A percentile compares a stretch with the other conserved stretches of the same genome.
phyloP scores from a whole-genome alignment of 805 yeast species.

The Candida endomychidarum region DNA sequence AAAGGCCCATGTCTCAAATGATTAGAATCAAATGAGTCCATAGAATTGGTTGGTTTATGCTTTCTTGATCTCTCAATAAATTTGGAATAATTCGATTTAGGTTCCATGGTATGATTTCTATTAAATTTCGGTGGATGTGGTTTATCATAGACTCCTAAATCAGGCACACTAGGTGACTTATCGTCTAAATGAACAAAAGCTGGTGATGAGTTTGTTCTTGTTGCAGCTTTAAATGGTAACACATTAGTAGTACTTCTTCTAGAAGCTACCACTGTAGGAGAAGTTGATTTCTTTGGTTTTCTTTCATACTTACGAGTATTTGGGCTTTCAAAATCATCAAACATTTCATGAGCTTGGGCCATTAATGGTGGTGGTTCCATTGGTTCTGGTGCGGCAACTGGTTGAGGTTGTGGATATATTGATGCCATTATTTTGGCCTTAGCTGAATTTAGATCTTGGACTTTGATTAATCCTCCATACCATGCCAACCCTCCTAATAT shows the following conservation, averaged over 20 bases:
- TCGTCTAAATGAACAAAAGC: not conserved
- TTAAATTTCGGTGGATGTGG: conserved; percentile 21
- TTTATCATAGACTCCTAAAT: conserved; percentile 12
- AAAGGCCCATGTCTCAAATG: conserved; percentile 12
- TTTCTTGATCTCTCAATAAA: conserved; percentile 13
- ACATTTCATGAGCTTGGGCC: conserved; percentile 12
- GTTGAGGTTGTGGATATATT: no score
- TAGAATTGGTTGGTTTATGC: conserved; percentile 11
- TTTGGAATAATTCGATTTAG: conserved; percentile 14
- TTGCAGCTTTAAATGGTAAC: conserved; percentile 21
- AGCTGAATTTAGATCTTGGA: conserved; percentile 8
- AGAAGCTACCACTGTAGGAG: conserved; percentile 13
- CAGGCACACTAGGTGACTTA: conserved; percentile 20
- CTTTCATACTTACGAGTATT: conserved; percentile 5
- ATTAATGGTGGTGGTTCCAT: conserved; percentile 11
- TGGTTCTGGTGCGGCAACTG: not conserved
- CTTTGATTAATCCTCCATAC: conserved; percentile 29
- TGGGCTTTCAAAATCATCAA: conserved; percentile 3
- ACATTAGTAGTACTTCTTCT: conserved; percentile 23
- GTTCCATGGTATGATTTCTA: conserved; percentile 19
- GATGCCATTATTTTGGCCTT: not conserved
- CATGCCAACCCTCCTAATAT: conserved; percentile 25
- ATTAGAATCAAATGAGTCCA: conserved; percentile 15
- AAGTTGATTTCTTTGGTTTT: conserved; percentile 9
- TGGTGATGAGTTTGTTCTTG: conserved; percentile 7